Evolutionary conservation across 2,329 filamentous ascomycete species (phyloP).

Genomic region (Hypoxylon sp.): DNA sequence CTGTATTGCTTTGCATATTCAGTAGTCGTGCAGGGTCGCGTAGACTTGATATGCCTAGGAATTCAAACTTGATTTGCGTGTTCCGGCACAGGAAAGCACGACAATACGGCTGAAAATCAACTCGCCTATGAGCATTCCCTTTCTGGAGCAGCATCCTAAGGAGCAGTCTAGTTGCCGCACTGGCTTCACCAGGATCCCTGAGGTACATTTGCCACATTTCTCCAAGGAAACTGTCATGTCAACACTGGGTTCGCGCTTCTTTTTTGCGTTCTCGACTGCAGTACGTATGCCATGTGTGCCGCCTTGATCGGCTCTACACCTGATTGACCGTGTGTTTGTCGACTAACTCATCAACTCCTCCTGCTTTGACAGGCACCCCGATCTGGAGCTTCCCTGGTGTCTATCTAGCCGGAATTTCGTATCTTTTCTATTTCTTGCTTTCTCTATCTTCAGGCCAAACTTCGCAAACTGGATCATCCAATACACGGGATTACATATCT

Average conservation of each 20-base stretch:
- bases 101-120: slow-evolving; percentile 22
- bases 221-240: slow-evolving; percentile 25
- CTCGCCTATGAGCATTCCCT: slow-evolving; percentile 17
- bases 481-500: slow-evolving; percentile 28
- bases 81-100: slow-evolving; percentile 25
- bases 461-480: slow-evolving; percentile 49
- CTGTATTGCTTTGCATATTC: slow-evolving; percentile 43
- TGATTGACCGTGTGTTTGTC: slow-evolving; percentile 30
- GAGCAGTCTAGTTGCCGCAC: slow-evolving; percentile 20
- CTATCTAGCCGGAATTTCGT: slow-evolving; percentile 41
- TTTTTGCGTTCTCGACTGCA: slow-evolving; percentile 32
- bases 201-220: slow-evolving; percentile 10
- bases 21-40: slow-evolving; percentile 40
- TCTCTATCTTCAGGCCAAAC: slow-evolving; percentile 17
- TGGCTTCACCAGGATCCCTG: slow-evolving; percentile 27
- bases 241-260: slow-evolving; percentile 16
- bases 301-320: slow-evolving; percentile 27
- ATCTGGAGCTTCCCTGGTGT: slow-evolving; percentile 33
- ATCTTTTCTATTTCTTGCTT: slow-evolving; percentile 26
- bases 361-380: slow-evolving; percentile 33
- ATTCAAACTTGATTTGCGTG: slow-evolving; percentile 24
- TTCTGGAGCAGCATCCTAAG: slow-evolving; percentile 16
- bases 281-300: slow-evolving; percentile 40
- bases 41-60: slow-evolving; percentile 30
- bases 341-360: slow-evolving; percentile 33